Evolutionary conservation across 768 basidiomycete species (phyloP), one percentile per base, ranked within the genome.

Genomic region (Lactarius hengduanensis): DNA sequence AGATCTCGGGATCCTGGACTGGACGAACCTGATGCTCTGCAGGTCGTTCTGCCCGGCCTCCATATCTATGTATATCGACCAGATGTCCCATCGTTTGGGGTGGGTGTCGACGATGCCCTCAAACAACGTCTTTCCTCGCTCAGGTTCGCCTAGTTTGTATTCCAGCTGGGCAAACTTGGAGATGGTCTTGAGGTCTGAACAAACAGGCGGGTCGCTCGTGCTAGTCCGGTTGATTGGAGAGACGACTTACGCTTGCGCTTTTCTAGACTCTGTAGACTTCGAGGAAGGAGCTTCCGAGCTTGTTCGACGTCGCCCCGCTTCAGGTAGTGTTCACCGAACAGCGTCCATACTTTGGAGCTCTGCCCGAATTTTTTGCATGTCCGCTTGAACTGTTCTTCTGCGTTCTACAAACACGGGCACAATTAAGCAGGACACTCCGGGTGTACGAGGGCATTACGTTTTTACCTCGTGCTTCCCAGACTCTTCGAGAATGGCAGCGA

Each of bases 21-120:
- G 55, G 26, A 73, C 82, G 40, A 74, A 91, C 92, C 94, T 81
- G 60, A 94, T 75, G 69, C 84, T 86, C 72, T 90, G 89, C 32
- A 97, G 88, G 76, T 96, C 88, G 16, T 82, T 78, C 76, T 90
- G 88, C 38, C 84, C 83, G 5, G 88, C 89, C 74, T 98, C 93
- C 90, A 97, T 96, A 76, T 99, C 97, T 77, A 98, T 89, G 77
- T 99, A 99, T 59, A 98, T 80, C 47, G 89, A 91, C 96, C 97
- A 98, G 58, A 98, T 79, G 73, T 98, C 95, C 83, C 95, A 90
- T 63, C 94, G 86, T 77, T 96, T 98, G 4, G 94, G 90, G 79
- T 98, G 94, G 16, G 92, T 93, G 77, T 97, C 96, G 54, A 98
- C 80, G 69, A 99, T 92, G 54, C 96, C 97, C 74, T 98, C 96